Evolutionary conservation across 257 asterid species (phyloP), one percentile per base, ranked within the genome.

Genomic region (Scutellaria minor): DNA sequence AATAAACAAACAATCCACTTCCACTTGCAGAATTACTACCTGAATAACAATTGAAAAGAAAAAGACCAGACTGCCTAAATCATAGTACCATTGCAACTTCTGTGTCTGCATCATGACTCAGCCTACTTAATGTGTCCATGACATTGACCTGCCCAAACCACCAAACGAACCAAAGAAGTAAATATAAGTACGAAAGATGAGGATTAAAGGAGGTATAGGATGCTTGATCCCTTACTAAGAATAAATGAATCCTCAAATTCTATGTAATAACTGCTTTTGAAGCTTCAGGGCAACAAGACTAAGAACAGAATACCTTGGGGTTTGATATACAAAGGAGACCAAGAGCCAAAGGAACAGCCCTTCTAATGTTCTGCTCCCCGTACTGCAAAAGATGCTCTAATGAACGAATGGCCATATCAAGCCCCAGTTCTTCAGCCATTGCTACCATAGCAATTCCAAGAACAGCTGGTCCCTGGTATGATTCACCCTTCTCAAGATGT

Each of bases 371-470:
- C 86, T 87, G 95, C 76, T 91, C 99, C 6, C 99, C 99, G 65
- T 91, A 91, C 79, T 91, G 98, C 82, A 95, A 79, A 58, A 95
- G 95, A 77, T 95, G 99, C 85, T 95, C 99, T 66, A 95, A 75
- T 18, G 98, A 88, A 13, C 98, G 97, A 68, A 95, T 92, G 13
- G 99, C 98, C 99, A 95, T 95, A 70, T 95, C 99, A 63, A 80
- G 75, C 68, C 99, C 99, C 31, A 95, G 82, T 64, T 95, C 99
- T 87, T 95, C 99, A 53, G 91, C 97, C 98, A 95, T 95, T 75
- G 98, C 91, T 67, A 95, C 99, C 95, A 95, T 89, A 45, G 98
- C 99, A 79, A 95, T 95, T 55, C 99, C 99, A 48, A 95, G 98
- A 66, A 94, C 92, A 77, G 98, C 97, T 3, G 96, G 95, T 63